Evolutionary conservation across 192 early-diverging fungal species (phyloP).

Genomic region (Rhizoclosmatium globosum): DNA sequence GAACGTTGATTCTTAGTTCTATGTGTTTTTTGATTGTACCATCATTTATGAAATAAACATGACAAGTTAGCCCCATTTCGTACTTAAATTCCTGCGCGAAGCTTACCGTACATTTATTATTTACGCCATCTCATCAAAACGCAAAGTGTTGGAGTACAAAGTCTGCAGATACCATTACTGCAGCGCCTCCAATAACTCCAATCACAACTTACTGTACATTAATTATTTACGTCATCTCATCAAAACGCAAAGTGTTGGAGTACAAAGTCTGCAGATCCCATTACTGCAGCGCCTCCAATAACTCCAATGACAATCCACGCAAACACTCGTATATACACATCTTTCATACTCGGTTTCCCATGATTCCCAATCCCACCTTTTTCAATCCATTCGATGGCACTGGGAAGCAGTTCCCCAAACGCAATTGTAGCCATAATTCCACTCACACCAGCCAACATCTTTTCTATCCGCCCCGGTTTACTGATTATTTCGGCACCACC

Average conservation of each 20-base stretch:
- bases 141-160: constrained; percentile 8
- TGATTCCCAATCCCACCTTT: constrained; percentile 21
- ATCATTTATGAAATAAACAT: no score
- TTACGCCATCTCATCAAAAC: not conserved
- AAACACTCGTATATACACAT: constrained; percentile 16
- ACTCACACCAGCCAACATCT: constrained; percentile 29
- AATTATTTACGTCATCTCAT: not conserved
- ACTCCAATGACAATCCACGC: constrained; percentile 35
- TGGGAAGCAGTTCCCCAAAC: constrained; percentile 37
- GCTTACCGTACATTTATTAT: no score
- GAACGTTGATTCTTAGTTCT: no score
- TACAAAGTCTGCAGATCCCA: constrained; percentile 19
- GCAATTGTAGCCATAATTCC: constrained; percentile 46
- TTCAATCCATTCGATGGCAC: constrained; percentile 37
- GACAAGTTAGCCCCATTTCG: no score
- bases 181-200: constrained; percentile 22
- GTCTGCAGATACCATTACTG: constrained; percentile 23
- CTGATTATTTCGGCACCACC: constrained; percentile 15
- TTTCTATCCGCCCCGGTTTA: constrained; percentile 16
- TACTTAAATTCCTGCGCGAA: no score
- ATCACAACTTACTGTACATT: not conserved
- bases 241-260: constrained; percentile 9
- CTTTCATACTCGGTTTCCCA: not conserved
- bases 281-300: constrained; percentile 19
- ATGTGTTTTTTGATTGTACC: no score